phyloP scores from a whole-genome alignment of 176 grass and related monocot genomes.

The Oropetium thomaeum region DNA sequence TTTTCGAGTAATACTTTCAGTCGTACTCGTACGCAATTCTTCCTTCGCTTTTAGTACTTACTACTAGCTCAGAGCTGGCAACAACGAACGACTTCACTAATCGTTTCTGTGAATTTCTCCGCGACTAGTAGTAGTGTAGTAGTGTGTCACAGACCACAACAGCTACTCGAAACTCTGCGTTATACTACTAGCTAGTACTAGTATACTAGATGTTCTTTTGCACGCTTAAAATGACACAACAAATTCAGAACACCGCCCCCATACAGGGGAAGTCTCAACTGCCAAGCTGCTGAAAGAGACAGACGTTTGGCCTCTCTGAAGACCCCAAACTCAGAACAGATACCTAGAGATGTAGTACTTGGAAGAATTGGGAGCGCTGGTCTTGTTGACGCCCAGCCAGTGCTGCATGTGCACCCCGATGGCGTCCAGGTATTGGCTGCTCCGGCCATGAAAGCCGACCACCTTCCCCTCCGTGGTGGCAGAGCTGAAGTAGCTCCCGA shows the following conservation, averaged over 20 bases:
- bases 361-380: conserved; percentile 1
- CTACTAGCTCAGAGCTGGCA: neutral
- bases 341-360: conserved; percentile 66
- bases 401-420: conserved; percentile 94
- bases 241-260: neutral
- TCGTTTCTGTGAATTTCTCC: conserved; percentile 17
- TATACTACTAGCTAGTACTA: no score
- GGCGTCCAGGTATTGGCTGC: conserved; percentile 69
- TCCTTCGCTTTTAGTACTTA: no score
- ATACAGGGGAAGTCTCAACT: neutral
- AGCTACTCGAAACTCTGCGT: no score
- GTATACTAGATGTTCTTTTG: no score
- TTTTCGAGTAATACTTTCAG: no score
- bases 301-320: neutral
- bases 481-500: conserved; percentile 69
- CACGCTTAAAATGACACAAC: neutral
- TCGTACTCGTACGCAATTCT: no score
- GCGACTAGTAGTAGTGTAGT: no score
- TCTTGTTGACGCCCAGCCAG: conserved; percentile 69
- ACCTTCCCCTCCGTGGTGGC: conserved; percentile 71
- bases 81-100: neutral
- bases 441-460: conserved; percentile 89
- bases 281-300: conserved; percentile 7
- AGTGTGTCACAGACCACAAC: neutral
- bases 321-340: conserved; percentile 50